Percentiles rank a stretch among this genome's conserved stretches.
These are phyloP conservation scores for Mucor irregularis DNA, from an alignment of 371 early-diverging fungal genomes.

Conservation along the genomic window DNA sequence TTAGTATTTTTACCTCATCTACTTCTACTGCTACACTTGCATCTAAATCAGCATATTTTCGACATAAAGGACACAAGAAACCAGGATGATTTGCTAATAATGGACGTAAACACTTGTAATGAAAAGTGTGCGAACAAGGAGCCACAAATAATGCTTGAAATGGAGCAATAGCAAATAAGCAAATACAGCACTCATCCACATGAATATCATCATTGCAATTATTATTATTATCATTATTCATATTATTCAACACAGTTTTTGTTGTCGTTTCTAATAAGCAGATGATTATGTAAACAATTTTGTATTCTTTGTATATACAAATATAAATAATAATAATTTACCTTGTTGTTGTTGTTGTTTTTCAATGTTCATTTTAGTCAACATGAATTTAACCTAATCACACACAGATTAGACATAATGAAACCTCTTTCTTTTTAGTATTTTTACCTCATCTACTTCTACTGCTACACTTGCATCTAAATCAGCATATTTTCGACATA, in stretches of 20 bases:
- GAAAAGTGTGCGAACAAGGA: constrained; percentile 94
- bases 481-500: constrained; percentile 92
- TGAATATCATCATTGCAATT: constrained; percentile 18
- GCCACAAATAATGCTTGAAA: constrained; percentile 94
- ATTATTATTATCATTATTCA: too few species aligned
- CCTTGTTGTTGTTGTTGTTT: neutral
- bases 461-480: constrained; percentile 74
- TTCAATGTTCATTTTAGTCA: neutral
- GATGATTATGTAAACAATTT: constrained; percentile 16
- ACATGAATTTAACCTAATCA: constrained; percentile 4
- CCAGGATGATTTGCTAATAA: constrained; percentile 63
- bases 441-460: constrained; percentile 41
- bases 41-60: constrained; percentile 89
- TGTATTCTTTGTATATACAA: neutral
- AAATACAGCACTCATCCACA: constrained; percentile 90
- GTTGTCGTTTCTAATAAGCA: constrained; percentile 1
- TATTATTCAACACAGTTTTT: too few species aligned
- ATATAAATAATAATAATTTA: neutral
- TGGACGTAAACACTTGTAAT: constrained; percentile 88
- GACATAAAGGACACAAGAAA: constrained; percentile 93
- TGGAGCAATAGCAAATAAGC: constrained; percentile 85
- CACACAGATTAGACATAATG: too few species aligned
- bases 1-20: constrained; percentile 23
- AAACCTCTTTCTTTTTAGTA: too few species aligned
- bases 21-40: constrained; percentile 67